These are phyloP conservation scores for Crataegus laevigata DNA, from an alignment of 306 rosid genomes.

Conservation along the genomic window DNA sequence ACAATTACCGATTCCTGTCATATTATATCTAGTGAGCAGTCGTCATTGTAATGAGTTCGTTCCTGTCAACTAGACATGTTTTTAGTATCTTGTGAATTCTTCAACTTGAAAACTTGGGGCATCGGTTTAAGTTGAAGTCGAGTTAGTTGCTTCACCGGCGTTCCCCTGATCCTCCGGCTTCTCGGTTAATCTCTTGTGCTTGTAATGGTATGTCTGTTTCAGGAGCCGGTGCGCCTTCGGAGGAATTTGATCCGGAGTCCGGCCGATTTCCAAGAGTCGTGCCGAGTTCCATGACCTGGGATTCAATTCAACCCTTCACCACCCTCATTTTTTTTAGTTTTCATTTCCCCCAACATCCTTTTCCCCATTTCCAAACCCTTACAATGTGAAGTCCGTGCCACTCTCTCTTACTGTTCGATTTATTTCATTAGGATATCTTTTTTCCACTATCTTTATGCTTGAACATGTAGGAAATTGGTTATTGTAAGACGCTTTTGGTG, in stretches of 20 bases:
- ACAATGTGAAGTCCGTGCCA: too few relatives aligned
- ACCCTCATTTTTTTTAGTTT: background rate
- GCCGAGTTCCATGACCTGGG: background rate
- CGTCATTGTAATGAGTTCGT: background rate
- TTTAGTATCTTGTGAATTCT: background rate
- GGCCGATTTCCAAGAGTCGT: background rate
- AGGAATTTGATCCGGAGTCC: background rate
- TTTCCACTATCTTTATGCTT: background rate
- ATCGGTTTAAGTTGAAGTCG: background rate
- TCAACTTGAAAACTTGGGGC: background rate
- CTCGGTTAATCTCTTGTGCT: background rate
- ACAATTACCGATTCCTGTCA: background rate
- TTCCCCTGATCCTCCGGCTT: background rate
- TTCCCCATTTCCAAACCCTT: background rate
- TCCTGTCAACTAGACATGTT: too few relatives aligned
- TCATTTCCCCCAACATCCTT: background rate
- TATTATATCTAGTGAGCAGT: background rate
- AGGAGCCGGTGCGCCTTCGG: background rate
- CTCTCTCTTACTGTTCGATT: background rate
- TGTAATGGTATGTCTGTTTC: background rate
- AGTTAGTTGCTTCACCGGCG: background rate
- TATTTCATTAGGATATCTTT: background rate
- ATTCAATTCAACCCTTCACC: background rate
- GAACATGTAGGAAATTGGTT: background rate
- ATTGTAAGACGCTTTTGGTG: too few relatives aligned